phyloP scores from a whole-genome alignment of 441 rosid species.

The Breynia disticha region DNA sequence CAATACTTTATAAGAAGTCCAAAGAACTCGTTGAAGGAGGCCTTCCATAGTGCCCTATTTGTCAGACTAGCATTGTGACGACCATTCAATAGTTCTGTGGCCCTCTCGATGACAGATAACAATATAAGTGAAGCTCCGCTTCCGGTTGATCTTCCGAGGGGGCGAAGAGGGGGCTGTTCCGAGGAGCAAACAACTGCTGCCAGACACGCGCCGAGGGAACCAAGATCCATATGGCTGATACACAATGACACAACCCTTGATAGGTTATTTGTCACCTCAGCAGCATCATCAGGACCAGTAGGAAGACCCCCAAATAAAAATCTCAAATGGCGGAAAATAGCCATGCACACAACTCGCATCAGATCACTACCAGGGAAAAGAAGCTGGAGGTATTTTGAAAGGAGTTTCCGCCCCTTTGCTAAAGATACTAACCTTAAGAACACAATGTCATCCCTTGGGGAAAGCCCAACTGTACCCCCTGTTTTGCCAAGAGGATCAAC shows the following conservation, averaged over 20 bases:
- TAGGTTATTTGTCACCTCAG: slow-evolving; percentile 46
- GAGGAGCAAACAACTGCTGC: slow-evolving; percentile 94
- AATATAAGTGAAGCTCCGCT: slow-evolving; percentile 76
- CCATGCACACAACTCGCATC: slow-evolving; percentile 81
- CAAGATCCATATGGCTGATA: slow-evolving; percentile 72
- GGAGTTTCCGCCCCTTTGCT: slow-evolving; percentile 75
- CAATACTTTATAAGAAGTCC: slow-evolving; percentile 88
- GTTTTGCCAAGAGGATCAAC: slow-evolving; percentile 80
- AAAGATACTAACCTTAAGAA: slow-evolving; percentile 74
- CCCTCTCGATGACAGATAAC: slow-evolving; percentile 66
- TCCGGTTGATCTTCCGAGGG: slow-evolving; percentile 83
- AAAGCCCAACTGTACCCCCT: slow-evolving; percentile 41
- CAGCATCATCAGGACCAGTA: slow-evolving; percentile 56
- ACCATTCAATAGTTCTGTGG: slow-evolving; percentile 35
- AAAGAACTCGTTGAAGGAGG: slow-evolving; percentile 90
- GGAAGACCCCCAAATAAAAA: slow-evolving; percentile 71
- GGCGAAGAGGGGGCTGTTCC: slow-evolving; percentile 96
- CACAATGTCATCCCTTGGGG: slow-evolving; percentile 74
- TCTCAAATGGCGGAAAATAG: slow-evolving; percentile 70
- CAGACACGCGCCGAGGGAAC: slow-evolving; percentile 87
- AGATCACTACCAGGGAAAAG: slow-evolving; percentile 80
- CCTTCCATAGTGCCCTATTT: slow-evolving; percentile 70
- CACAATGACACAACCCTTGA: slow-evolving; percentile 61
- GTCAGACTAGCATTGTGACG: slow-evolving; percentile 27
- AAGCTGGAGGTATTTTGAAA: slow-evolving; percentile 56